These are phyloP conservation scores for Clitopilus hobsonii DNA, from an alignment of 768 basidiomycete species.

Conservation along the genomic window DNA sequence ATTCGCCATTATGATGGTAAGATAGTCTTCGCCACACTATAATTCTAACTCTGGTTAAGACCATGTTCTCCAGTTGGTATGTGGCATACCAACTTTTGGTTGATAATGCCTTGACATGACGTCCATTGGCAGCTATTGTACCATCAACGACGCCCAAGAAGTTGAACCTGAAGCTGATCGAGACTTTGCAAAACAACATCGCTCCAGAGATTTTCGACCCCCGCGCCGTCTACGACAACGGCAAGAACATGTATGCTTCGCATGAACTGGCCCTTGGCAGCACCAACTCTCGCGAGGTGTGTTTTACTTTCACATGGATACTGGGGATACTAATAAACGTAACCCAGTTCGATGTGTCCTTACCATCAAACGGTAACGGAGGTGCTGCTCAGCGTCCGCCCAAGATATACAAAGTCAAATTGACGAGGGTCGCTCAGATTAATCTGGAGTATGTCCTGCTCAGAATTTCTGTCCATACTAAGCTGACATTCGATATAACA, in stretches of 20 bases:
- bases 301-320: slow-evolving; percentile 6
- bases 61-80: slow-evolving; percentile 15
- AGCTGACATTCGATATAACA: slow-evolving; percentile 23
- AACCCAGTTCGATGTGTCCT: slow-evolving; percentile 14
- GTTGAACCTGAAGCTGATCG: slow-evolving; percentile 65
- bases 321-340: background rate
- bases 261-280: slow-evolving; percentile 54
- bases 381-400: slow-evolving; percentile 30
- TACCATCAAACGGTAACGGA: slow-evolving; percentile 39
- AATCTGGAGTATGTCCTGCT: slow-evolving; percentile 31
- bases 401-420: slow-evolving; percentile 45
- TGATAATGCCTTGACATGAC: background rate
- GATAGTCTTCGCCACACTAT: too few species aligned
- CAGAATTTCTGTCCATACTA: slow-evolving; percentile 1
- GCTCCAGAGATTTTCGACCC: slow-evolving; percentile 68
- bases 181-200: slow-evolving; percentile 50
- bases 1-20: slow-evolving; percentile 20
- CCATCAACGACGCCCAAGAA: slow-evolving; percentile 44
- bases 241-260: slow-evolving; percentile 67
- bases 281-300: slow-evolving; percentile 42
- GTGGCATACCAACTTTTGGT: slow-evolving; percentile 1
- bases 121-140: slow-evolving; percentile 5
- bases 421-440: slow-evolving; percentile 54
- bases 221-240: slow-evolving; percentile 69
- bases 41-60: too few species aligned